Conservation (phyloP, 768 basidiomycete genomes). For the Trametes maxima region DNA sequence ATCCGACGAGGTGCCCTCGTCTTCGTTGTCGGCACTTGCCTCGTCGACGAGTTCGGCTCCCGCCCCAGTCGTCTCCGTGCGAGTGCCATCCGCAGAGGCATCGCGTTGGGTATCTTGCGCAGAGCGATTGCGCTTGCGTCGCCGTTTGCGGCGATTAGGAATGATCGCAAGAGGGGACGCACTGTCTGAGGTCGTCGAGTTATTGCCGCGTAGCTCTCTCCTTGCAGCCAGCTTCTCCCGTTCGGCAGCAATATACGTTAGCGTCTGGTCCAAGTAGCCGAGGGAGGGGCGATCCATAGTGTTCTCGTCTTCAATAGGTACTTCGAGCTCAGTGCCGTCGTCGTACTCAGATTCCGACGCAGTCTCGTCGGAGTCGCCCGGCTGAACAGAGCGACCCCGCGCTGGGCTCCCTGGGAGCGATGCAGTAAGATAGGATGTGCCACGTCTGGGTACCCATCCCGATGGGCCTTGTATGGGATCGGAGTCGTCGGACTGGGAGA, state of each 20-base stretch:
- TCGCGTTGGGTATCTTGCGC: conserved; percentile 19
- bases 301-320: conserved; percentile 33
- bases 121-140: conserved; percentile 35
- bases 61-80: conserved; percentile 18
- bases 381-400: conserved; percentile 19
- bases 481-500: conserved; percentile 42
- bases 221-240: conserved; percentile 57
- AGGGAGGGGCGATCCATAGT: conserved; percentile 58
- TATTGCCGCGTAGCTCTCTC: conserved; percentile 28
- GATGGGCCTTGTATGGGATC: conserved; percentile 50
- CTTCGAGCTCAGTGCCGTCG: conserved; percentile 30
- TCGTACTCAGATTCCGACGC: conserved; percentile 29
- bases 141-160: conserved; percentile 37
- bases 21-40: conserved; percentile 23
- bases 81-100: conserved; percentile 6
- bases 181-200: conserved; percentile 39
- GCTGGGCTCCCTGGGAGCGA: conserved; percentile 30
- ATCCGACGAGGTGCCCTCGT: conserved; percentile 27
- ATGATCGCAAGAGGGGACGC: conserved; percentile 45
- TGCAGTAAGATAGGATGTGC: conserved; percentile 57
- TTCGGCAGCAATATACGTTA: conserved; percentile 77
- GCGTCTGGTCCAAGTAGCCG: conserved; percentile 70
- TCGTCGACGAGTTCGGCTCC: conserved; percentile 23
- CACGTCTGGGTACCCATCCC: conserved; percentile 63
- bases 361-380: conserved; percentile 26